Percentiles rank a stretch among this genome's conserved stretches.
These are phyloP conservation scores for Gentiana macrophylla DNA, from an alignment of 257 asterid species.

Conservation along the genomic window DNA sequence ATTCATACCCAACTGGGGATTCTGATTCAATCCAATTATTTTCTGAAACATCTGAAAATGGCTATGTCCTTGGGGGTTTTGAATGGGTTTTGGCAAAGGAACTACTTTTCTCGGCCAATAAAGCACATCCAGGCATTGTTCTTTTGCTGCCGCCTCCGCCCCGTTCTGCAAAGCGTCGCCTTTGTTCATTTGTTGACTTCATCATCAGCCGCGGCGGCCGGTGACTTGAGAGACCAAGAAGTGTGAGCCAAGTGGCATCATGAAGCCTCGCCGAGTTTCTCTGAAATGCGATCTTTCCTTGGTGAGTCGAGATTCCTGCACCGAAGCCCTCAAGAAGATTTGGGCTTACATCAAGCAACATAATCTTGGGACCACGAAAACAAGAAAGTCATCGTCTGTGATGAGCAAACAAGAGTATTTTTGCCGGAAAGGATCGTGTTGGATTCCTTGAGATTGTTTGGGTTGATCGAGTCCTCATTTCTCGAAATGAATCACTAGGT, in stretches of 20 bases:
- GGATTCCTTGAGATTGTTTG: slow-evolving; percentile 95
- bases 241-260: slow-evolving; percentile 69
- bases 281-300: slow-evolving; percentile 80
- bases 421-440: slow-evolving; percentile 59
- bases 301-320: slow-evolving; percentile 81
- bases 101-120: slow-evolving; percentile 20
- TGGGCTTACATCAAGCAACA: slow-evolving; percentile 73
- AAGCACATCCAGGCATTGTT: slow-evolving; percentile 14
- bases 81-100: slow-evolving; percentile 27
- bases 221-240: slow-evolving; percentile 53
- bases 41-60: slow-evolving; percentile 23
- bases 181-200: slow-evolving; percentile 20
- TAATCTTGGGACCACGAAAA: slow-evolving; percentile 86
- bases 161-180: slow-evolving; percentile 26
- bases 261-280: slow-evolving; percentile 77
- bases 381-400: slow-evolving; percentile 77
- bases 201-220: slow-evolving; percentile 45
- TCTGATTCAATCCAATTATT: background rate
- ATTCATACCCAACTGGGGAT: background rate
- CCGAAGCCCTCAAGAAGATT: slow-evolving; percentile 62
- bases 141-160: background rate
- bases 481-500: slow-evolving; percentile 25
- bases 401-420: slow-evolving; percentile 73
- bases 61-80: slow-evolving; percentile 40
- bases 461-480: slow-evolving; percentile 83